A percentile compares a stretch with the other conserved stretches of the same genome.
Conservation (phyloP, 192 early-diverging fungal species). For the Rhizophagus clarus region DNA sequence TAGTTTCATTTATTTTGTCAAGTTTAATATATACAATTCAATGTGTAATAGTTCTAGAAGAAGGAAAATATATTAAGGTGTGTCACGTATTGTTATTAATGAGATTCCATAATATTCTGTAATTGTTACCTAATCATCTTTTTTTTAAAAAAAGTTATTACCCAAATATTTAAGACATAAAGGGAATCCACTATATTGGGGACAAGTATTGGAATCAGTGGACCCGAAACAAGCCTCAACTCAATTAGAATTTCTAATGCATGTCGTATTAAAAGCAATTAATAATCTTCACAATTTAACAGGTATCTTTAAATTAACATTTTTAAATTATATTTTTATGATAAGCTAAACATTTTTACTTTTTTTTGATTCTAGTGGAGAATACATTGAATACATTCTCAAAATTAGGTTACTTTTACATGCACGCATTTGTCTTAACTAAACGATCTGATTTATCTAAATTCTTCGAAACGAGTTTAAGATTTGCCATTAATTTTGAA, state of each 20-base stretch:
- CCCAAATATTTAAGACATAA: constrained; percentile 31
- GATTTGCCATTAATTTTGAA: constrained; percentile 46
- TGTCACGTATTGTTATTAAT: not conserved
- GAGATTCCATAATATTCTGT: not conserved
- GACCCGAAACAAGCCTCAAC: constrained; percentile 31
- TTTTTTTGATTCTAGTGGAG: not conserved
- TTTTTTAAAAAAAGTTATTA: constrained; percentile 31
- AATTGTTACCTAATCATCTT: too few relatives aligned
- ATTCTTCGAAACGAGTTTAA: constrained; percentile 47
- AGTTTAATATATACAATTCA: not conserved
- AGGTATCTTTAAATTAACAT: constrained; percentile 21
- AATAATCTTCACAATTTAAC: constrained; percentile 16
- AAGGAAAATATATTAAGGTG: constrained; percentile 38
- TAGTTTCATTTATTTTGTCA: not conserved
- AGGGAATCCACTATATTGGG: constrained; percentile 41
- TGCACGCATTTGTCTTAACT: constrained; percentile 25
- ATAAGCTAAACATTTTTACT: not conserved
- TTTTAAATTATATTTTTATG: not conserved
- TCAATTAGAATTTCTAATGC: constrained; percentile 39
- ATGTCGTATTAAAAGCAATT: constrained; percentile 23
- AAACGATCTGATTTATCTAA: constrained; percentile 29
- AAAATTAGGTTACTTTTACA: constrained; percentile 39
- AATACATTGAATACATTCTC: constrained; percentile 14
- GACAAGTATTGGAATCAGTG: constrained; percentile 13
- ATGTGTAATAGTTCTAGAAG: constrained; percentile 35